phyloP scores from a whole-genome alignment of 345 rosid species.

The Melaleuca quinquenervia region DNA sequence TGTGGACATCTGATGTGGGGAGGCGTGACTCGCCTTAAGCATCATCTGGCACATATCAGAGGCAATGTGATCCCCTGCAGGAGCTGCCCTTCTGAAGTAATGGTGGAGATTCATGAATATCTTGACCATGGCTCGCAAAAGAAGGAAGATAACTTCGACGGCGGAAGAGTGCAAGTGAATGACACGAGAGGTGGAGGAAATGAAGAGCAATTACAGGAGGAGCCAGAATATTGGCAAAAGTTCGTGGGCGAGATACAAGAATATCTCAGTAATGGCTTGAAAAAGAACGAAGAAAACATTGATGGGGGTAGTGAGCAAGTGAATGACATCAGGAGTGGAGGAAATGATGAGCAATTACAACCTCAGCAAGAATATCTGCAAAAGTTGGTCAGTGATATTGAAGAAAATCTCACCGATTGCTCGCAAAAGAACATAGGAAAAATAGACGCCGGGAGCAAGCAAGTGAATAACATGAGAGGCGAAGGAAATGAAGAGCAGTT shows the following conservation, averaged over 20 bases:
- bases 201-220: background rate
- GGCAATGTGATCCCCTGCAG: background rate
- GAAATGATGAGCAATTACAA: background rate
- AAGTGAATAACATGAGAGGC: background rate
- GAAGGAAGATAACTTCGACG: background rate
- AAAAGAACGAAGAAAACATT: background rate
- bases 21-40: background rate
- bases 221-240: background rate
- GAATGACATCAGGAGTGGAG: background rate
- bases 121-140: background rate
- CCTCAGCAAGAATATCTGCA: background rate
- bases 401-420: background rate
- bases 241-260: background rate
- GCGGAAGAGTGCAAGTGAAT: background rate
- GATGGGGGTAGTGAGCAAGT: background rate
- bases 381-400: background rate
- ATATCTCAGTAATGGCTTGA: background rate
- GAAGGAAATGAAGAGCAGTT: background rate
- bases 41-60: background rate
- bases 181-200: background rate
- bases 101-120: background rate
- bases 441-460: background rate
- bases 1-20: background rate
- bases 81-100: background rate
- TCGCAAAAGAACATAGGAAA: background rate